Evolutionary conservation across 2,329 filamentous ascomycete genomes (phyloP).

Genomic region (Hymenoscyphus scutula): DNA sequence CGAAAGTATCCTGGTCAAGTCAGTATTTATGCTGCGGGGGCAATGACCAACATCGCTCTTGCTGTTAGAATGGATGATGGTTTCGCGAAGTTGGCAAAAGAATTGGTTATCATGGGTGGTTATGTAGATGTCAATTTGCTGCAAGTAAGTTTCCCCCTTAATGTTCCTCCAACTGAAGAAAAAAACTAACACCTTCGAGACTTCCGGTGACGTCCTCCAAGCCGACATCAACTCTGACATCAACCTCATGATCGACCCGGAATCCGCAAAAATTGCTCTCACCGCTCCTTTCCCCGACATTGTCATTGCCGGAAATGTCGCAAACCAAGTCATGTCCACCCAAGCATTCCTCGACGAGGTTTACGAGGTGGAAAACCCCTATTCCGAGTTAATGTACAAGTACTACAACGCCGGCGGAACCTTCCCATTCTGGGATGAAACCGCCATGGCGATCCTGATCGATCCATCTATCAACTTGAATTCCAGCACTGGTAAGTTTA

Average conservation of each 20-base stretch:
- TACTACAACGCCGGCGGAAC: constrained; percentile 38
- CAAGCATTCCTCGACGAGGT: constrained; percentile 42
- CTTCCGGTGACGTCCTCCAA: constrained; percentile 30
- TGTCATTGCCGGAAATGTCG: constrained; percentile 45
- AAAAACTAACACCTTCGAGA: constrained; percentile 18
- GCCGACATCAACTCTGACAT: constrained; percentile 39
- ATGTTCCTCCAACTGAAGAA: neutral
- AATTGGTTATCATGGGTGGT: constrained; percentile 50
- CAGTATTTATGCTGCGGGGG: constrained; percentile 46
- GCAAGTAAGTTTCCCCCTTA: constrained; percentile 6
- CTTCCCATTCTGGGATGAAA: constrained; percentile 48
- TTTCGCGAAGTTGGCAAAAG: constrained; percentile 46
- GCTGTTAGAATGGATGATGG: constrained; percentile 45
- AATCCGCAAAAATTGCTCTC: constrained; percentile 48
- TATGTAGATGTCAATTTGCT: constrained; percentile 46
- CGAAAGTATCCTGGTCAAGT: constrained; percentile 49
- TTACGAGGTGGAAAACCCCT: constrained; percentile 39
- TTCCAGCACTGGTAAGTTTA: constrained; percentile 36
- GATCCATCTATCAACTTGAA: constrained; percentile 41
- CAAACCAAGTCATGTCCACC: constrained; percentile 46
- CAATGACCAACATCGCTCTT: constrained; percentile 49
- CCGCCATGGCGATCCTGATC: constrained; percentile 42
- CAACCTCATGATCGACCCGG: constrained; percentile 51
- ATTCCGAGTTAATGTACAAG: constrained; percentile 40
- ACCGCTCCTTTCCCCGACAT: constrained; percentile 47